Conservation (phyloP, 371 early-diverging fungal genomes). For the Mucor racemosus region DNA sequence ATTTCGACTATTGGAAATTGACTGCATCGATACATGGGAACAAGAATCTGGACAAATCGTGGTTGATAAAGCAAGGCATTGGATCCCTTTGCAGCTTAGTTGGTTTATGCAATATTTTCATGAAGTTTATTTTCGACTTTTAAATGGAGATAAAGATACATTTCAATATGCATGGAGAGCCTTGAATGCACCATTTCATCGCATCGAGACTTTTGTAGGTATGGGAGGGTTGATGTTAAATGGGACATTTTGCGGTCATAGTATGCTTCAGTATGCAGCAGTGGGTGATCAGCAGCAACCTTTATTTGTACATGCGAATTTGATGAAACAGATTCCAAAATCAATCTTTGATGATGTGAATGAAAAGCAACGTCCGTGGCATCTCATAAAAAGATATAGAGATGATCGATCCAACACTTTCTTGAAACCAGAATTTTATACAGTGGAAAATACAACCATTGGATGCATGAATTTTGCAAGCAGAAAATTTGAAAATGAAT, state of each 20-base stretch:
- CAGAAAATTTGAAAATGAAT: slow-evolving; percentile 22
- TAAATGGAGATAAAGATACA: slow-evolving; percentile 52
- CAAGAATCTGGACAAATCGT: slow-evolving; percentile 54
- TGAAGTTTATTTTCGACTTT: slow-evolving; percentile 41
- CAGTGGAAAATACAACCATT: background rate
- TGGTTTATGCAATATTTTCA: slow-evolving; percentile 44
- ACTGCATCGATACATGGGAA: slow-evolving; percentile 45
- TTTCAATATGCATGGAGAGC: slow-evolving; percentile 50
- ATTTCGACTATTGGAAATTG: slow-evolving; percentile 34
- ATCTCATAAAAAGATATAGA: slow-evolving; percentile 32
- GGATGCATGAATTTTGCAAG: slow-evolving; percentile 40
- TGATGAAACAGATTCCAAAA: slow-evolving; percentile 44
- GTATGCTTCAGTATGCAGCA: slow-evolving; percentile 42
- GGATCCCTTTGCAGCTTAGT: slow-evolving; percentile 41
- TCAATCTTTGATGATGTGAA: slow-evolving; percentile 16
- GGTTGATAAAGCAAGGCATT: slow-evolving; percentile 35
- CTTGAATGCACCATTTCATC: slow-evolving; percentile 31
- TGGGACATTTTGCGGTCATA: slow-evolving; percentile 42
- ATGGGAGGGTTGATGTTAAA: slow-evolving; percentile 38
- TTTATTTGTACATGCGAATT: slow-evolving; percentile 47
- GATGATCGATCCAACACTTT: slow-evolving; percentile 18
- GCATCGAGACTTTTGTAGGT: slow-evolving; percentile 34
- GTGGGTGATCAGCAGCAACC: slow-evolving; percentile 12
- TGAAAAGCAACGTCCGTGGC: slow-evolving; percentile 38
- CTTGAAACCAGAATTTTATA: slow-evolving; percentile 8